Evolutionary conservation across 78 protist genomes (phyloP), one percentile per base, ranked within the genome.

Genomic region (Diacronema lutheri): DNA sequence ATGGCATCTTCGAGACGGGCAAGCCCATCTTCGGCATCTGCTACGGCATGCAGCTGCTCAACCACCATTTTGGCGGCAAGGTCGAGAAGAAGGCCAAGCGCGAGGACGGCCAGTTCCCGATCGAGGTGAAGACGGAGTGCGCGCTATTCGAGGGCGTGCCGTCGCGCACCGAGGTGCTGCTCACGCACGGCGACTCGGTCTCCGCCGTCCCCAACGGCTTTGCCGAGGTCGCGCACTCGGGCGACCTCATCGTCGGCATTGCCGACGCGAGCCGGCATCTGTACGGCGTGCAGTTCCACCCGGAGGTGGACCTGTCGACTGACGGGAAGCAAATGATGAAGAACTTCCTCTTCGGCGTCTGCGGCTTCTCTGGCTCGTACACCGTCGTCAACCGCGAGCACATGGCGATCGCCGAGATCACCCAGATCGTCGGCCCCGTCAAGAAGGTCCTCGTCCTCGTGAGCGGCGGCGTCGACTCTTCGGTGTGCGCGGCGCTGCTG

Each of bases 111-210:
- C 94, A 86, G 29, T 90, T 85, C n/a, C 31, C 37, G 37, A 60
- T 94, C 33, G 10, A 66, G 20, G 16, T 31, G 37, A 73, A 26
- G 60, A 13, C 41, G n/a, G 44, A 6, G 37, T 82, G 50, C 37
- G 56, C 79, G 26, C 65, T 96, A 11, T 94, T 95, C 66, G 50
- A 40, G 29, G 93, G 90, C 50, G 13, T 96, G 7, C 26, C 33
- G 64, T 7, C 3, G 72, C 0, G 19, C 60, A n/a, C 69, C 16
- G 4, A 14, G 26, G 98, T 95, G 29, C 91, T 93, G 72, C 88
- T 97, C 62, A 94, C 98, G 0, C 99, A 97, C 89, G 98, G 99
- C 33, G 99, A 97, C 86, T 74, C 93, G 20, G 94, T 96, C 55
- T 89, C 57, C 31, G 0, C 5, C 25, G 74, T 93, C 19, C 93